Conservation (phyloP, 2,329 filamentous ascomycete genomes). For the Ophiosphaerella narmari region DNA sequence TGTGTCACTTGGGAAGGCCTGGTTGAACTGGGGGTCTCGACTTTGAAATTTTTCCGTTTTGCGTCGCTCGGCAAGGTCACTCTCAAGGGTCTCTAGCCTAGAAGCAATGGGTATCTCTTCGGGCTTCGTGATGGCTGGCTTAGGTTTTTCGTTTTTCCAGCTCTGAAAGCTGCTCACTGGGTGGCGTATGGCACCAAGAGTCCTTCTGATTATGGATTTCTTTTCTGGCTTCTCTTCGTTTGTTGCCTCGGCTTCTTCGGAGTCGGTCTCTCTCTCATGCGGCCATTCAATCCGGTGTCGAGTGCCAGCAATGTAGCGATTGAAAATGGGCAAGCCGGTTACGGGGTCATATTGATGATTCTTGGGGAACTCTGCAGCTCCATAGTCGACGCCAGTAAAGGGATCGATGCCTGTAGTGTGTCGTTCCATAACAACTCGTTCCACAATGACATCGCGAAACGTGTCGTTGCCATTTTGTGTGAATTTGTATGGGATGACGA, state of each 20-base stretch:
- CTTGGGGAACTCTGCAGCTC: constrained; percentile 27
- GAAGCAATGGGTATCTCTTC: neutral
- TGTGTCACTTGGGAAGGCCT: constrained; percentile 65
- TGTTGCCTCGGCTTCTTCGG: constrained; percentile 6
- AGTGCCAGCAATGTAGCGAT: constrained; percentile 45
- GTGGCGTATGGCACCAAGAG: constrained; percentile 20
- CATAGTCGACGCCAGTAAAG: constrained; percentile 36
- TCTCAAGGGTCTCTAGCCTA: constrained; percentile 15
- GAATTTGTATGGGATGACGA: constrained; percentile 72
- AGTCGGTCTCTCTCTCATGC: constrained; percentile 28
- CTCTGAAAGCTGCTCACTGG: constrained; percentile 22
- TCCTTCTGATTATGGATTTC: constrained; percentile 17
- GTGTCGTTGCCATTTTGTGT: constrained; percentile 54
- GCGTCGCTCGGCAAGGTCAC: constrained; percentile 10
- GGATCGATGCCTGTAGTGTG: constrained; percentile 39
- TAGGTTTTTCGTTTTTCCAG: constrained; percentile 10
- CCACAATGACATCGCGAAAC: constrained; percentile 62
- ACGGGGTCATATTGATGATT: constrained; percentile 37
- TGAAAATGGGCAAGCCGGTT: constrained; percentile 35
- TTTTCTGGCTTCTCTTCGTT: constrained; percentile 11
- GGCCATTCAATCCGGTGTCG: constrained; percentile 37
- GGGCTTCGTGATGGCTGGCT: constrained; percentile 5
- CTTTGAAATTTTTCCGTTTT: constrained; percentile 13
- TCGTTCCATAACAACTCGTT: constrained; percentile 37
- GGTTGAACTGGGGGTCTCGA: constrained; percentile 10